A percentile compares a stretch with the other conserved stretches of the same genome.
phyloP scores from a whole-genome alignment of 352 stramenopile species.

The Pythium phragmitis region DNA sequence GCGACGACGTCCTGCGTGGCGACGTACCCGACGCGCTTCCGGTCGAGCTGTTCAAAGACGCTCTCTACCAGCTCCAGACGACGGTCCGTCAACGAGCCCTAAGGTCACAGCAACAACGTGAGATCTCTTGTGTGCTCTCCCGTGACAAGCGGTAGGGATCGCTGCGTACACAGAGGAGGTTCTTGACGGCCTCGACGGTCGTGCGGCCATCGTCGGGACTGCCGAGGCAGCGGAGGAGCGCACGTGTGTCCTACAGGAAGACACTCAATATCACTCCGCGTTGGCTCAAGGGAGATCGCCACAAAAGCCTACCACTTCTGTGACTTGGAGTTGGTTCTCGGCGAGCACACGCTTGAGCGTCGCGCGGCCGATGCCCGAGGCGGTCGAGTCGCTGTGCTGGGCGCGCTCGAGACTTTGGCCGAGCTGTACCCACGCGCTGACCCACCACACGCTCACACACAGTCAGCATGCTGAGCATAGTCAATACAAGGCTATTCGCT shows the following conservation, averaged over 20 bases:
- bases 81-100: constrained; percentile 44
- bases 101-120: not conserved
- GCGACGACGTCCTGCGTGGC: constrained; percentile 46
- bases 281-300: not conserved
- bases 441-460: not conserved
- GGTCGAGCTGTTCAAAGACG: constrained; percentile 68
- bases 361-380: constrained; percentile 42
- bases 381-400: constrained; percentile 34
- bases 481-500: no score
- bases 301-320: constrained; percentile 48
- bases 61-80: constrained; percentile 67
- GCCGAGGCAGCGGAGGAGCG: constrained; percentile 39
- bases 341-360: constrained; percentile 60
- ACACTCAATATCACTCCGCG: not conserved
- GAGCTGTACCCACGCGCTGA: constrained; percentile 54
- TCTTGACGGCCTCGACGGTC: constrained; percentile 49
- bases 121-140: no score
- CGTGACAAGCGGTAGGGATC: no score
- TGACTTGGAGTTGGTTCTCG: constrained; percentile 45
- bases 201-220: constrained; percentile 42
- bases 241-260: constrained; percentile 46
- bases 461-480: not conserved
- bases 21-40: constrained; percentile 59
- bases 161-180: constrained; percentile 63
- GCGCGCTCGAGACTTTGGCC: constrained; percentile 50